Conservation (phyloP, 2,329 filamentous ascomycete genomes). For the Paecilomyces formosus region DNA sequence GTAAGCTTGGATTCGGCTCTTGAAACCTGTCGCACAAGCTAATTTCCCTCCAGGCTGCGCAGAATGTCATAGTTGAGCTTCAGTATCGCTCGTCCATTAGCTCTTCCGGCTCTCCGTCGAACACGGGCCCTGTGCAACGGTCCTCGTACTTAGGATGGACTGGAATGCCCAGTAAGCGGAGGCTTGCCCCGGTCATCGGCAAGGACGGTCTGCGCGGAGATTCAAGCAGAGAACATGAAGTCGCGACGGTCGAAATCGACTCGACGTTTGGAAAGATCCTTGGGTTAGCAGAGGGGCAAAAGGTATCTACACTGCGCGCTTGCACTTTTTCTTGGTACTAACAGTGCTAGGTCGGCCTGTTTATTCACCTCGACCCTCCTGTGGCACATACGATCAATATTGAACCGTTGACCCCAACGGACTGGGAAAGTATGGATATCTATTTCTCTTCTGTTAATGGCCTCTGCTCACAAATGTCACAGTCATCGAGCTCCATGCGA, state of each 20-base stretch:
- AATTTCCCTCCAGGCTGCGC: conserved; percentile 58
- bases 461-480: conserved; percentile 2
- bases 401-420: conserved; percentile 86
- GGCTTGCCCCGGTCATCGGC: conserved; percentile 62
- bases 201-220: conserved; percentile 63
- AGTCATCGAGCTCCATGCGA: conserved; percentile 93
- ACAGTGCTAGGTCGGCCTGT: conserved; percentile 45
- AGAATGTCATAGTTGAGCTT: conserved; percentile 95
- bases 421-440: conserved; percentile 71
- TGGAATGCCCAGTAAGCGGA: conserved; percentile 90
- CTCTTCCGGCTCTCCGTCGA: conserved; percentile 26
- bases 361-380: conserved; percentile 81
- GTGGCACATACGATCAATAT: conserved; percentile 93
- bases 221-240: conserved; percentile 64
- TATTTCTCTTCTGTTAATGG: not conserved
- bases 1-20: conserved; percentile 45
- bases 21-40: conserved; percentile 11
- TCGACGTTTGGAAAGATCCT: conserved; percentile 71
- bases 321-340: not conserved
- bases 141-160: conserved; percentile 94
- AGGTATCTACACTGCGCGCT: conserved; percentile 49
- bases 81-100: conserved; percentile 56
- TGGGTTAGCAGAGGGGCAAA: conserved; percentile 73
- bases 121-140: conserved; percentile 47
- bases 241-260: conserved; percentile 76